Percentiles rank a stretch among this genome's conserved stretches.
phyloP scores from a whole-genome alignment of 352 stramenopile genomes.

The Phytophthora cactorum region DNA sequence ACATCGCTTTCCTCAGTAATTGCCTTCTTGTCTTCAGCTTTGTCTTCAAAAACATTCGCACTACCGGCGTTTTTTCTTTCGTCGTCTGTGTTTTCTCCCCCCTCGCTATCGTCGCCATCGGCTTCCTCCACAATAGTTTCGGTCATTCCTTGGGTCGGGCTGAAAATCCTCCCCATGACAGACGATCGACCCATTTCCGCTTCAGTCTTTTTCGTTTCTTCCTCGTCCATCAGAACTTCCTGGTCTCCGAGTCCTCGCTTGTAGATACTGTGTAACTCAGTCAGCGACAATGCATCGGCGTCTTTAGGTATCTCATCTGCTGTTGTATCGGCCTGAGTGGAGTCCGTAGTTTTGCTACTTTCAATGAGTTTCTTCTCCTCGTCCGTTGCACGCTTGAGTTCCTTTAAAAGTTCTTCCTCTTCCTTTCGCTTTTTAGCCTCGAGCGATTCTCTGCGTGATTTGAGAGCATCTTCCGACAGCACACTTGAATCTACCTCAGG shows the following conservation, averaged over 20 bases:
- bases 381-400: constrained; percentile 52
- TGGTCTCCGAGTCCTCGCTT: constrained; percentile 83
- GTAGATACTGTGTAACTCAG: constrained; percentile 82
- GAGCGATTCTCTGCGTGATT: constrained; percentile 29
- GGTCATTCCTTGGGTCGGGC: constrained; percentile 37
- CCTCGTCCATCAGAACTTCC: constrained; percentile 55
- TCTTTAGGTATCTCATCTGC: background rate
- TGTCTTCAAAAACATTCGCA: constrained; percentile 5
- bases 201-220: constrained; percentile 16
- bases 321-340: background rate
- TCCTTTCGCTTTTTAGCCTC: constrained; percentile 37
- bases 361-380: constrained; percentile 43
- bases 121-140: constrained; percentile 55
- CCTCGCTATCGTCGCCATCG: constrained; percentile 33
- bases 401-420: constrained; percentile 44
- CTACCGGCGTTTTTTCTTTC: constrained; percentile 1
- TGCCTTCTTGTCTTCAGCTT: constrained; percentile 15
- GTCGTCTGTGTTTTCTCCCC: constrained; percentile 14
- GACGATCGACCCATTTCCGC: constrained; percentile 21
- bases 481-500: background rate
- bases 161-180: constrained; percentile 55
- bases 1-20: constrained; percentile 26
- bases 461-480: constrained; percentile 30
- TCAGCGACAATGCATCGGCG: constrained; percentile 51
- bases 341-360: constrained; percentile 6